These are phyloP conservation scores for Alternaria longipes DNA, from an alignment of 2,329 filamentous ascomycete species.

Conservation along the genomic window DNA sequence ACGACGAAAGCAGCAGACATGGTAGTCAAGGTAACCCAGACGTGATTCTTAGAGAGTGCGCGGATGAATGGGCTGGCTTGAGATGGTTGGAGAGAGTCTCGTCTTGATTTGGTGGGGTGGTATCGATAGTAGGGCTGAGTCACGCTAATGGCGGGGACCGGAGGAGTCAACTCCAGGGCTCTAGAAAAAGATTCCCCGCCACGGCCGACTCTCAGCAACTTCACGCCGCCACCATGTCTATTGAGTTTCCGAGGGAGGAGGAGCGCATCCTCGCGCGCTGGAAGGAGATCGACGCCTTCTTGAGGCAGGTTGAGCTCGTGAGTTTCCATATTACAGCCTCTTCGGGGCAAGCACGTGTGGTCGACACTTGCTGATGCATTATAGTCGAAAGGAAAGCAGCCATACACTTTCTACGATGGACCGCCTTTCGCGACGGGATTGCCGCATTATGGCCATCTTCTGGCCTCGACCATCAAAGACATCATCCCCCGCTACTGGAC, in stretches of 20 bases:
- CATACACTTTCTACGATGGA: constrained; percentile 92
- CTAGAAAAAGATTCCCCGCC: constrained; percentile 42
- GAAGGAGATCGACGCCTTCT: constrained; percentile 92
- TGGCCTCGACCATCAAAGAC: constrained; percentile 95
- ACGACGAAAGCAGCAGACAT: not conserved
- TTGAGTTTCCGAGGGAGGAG: constrained; percentile 93
- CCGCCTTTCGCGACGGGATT: constrained; percentile 65
- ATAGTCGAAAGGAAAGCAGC: constrained; percentile 76
- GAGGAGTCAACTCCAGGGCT: constrained; percentile 34
- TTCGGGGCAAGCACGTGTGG: not conserved
- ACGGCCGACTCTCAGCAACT: constrained; percentile 28
- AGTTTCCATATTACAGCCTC: constrained; percentile 13
- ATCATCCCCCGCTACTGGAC: constrained; percentile 97
- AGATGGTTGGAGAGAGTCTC: not conserved
- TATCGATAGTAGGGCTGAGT: constrained; percentile 38
- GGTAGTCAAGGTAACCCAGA: not conserved
- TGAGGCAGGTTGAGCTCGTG: constrained; percentile 80
- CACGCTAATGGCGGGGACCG: constrained; percentile 27
- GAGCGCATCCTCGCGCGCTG: constrained; percentile 84
- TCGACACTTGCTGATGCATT: constrained; percentile 6
- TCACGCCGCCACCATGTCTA: constrained; percentile 69
- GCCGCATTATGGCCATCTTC: constrained; percentile 77
- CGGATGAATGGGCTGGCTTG: not conserved
- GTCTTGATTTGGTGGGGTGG: not conserved
- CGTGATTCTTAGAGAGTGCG: too few species aligned